Evolutionary conservation across 345 rosid species (phyloP).

Genomic region (Toxicodendron radicans): DNA sequence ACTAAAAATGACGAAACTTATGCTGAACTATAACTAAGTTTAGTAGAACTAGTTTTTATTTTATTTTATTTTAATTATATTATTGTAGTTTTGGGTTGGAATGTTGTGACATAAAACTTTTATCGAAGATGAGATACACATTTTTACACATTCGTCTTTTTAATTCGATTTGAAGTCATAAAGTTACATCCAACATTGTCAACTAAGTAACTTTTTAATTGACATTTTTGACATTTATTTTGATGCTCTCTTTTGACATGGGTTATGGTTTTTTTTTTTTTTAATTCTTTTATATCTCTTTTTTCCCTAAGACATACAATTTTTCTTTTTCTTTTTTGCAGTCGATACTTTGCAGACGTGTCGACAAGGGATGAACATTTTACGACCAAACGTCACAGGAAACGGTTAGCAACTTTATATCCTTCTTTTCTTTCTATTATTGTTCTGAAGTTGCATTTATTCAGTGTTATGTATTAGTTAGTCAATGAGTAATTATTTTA

Average conservation of each 20-base stretch:
- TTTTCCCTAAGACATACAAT: background rate
- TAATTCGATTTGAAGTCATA: no score
- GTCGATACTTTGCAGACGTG: conserved; percentile 75
- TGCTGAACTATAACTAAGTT: background rate
- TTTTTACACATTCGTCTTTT: no score
- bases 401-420: conserved; percentile 49
- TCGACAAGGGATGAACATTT: conserved; percentile 78
- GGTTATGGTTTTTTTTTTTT: background rate
- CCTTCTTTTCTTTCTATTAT: background rate
- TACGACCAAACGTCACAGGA: conserved; percentile 89
- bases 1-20: background rate
- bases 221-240: background rate
- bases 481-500: background rate
- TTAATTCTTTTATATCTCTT: no score
- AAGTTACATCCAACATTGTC: no score
- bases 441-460: background rate
- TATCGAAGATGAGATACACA: no score
- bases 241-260: background rate
- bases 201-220: background rate
- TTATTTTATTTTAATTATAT: no score
- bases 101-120: no score
- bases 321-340: conserved; percentile 30
- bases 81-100: no score
- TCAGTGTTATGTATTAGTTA: background rate
- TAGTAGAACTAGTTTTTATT: background rate